Conservation (phyloP, 306 rosid species). For the Sphenostylis stenocarpa region DNA sequence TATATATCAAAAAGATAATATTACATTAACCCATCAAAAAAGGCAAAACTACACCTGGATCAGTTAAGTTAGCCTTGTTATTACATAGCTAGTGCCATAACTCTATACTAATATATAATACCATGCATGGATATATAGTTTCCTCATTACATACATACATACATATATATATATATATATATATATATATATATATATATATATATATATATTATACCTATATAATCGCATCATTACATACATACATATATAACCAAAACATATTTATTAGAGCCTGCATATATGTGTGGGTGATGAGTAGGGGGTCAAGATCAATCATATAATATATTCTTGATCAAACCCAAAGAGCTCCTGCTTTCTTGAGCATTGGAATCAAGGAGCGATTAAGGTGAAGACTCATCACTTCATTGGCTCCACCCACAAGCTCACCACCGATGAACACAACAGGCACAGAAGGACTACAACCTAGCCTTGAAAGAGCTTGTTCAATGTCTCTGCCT, state of each 20-base stretch:
- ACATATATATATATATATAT: constrained; percentile 1
- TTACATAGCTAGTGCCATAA: constrained; percentile 8
- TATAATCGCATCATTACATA: constrained; percentile 20
- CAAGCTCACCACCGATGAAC: constrained; percentile 78
- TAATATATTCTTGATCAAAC: constrained; percentile 26
- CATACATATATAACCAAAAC: constrained; percentile 28
- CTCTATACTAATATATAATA: constrained; percentile 21
- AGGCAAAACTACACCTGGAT: constrained; percentile 28
- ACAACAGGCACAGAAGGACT: constrained; percentile 82
- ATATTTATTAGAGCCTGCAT: background rate
- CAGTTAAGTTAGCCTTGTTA: constrained; percentile 41
- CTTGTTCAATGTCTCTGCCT: constrained; percentile 91
- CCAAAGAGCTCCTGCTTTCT: constrained; percentile 86
- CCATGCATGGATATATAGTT: constrained; percentile 3
- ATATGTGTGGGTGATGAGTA: background rate
- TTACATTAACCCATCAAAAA: background rate
- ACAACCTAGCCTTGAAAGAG: constrained; percentile 65
- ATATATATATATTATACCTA: constrained; percentile 2
- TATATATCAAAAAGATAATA: constrained; percentile 17
- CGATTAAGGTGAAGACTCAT: constrained; percentile 91
- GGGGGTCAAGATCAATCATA: background rate
- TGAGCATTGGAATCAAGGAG: constrained; percentile 89
- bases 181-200: constrained; percentile 11
- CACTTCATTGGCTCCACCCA: constrained; percentile 89
- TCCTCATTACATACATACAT: background rate